These are phyloP conservation scores for Arachis stenosperma DNA, from an alignment of 306 rosid genomes.

Conservation along the genomic window DNA sequence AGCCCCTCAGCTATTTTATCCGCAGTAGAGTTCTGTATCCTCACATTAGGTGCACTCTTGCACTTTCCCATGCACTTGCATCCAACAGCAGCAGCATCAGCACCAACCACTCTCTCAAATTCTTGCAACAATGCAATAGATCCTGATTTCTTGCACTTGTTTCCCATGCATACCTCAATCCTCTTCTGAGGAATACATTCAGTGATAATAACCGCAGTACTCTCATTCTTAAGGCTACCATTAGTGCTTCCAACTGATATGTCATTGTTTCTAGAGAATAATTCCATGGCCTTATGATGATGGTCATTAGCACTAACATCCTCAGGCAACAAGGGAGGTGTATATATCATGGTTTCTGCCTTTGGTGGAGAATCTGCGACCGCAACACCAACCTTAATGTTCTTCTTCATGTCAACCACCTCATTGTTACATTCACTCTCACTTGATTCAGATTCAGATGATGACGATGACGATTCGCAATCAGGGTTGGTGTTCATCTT, in stretches of 20 bases:
- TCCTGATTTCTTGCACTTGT: slow-evolving; percentile 77
- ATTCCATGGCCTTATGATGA: slow-evolving; percentile 27
- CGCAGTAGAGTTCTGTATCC: slow-evolving; percentile 47
- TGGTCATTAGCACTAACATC: slow-evolving; percentile 5
- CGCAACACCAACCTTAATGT: slow-evolving; percentile 38
- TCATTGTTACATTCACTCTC: slow-evolving; percentile 58
- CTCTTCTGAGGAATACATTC: slow-evolving; percentile 37
- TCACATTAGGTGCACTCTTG: slow-evolving; percentile 82
- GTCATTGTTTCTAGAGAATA: slow-evolving; percentile 39
- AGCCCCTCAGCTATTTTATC: slow-evolving; percentile 38
- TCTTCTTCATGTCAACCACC: slow-evolving; percentile 50
- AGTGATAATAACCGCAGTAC: slow-evolving; percentile 7
- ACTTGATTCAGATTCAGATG: slow-evolving; percentile 81
- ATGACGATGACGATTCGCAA: slow-evolving; percentile 35
- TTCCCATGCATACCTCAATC: slow-evolving; percentile 95
- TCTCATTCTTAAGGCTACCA: slow-evolving; percentile 22
- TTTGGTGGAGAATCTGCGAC: slow-evolving; percentile 33
- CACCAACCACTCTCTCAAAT: slow-evolving; percentile 64
- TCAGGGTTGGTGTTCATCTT: slow-evolving; percentile 42
- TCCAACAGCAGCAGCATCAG: slow-evolving; percentile 63
- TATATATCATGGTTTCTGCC: slow-evolving; percentile 29
- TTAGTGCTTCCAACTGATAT: slow-evolving; percentile 27
- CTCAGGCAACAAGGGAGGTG: slow-evolving; percentile 27
- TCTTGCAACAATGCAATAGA: slow-evolving; percentile 64
- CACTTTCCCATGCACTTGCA: slow-evolving; percentile 98